Evolutionary conservation across 2,329 filamentous ascomycete genomes (phyloP).

Genomic region (Colletotrichum sp.): DNA sequence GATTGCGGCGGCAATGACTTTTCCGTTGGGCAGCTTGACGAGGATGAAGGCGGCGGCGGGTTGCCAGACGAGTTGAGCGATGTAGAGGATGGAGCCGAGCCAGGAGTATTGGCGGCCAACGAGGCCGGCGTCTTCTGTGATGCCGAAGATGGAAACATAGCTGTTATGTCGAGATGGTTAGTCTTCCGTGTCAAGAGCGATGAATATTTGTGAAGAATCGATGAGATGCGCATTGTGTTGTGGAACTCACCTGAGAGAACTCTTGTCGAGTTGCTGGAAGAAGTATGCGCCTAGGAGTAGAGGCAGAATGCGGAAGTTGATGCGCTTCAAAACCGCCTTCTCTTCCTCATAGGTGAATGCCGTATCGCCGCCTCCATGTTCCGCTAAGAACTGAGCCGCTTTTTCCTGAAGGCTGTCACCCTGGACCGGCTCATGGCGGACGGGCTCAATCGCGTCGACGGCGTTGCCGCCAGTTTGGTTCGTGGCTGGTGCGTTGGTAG

Average conservation of each 20-base stretch:
- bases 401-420: conserved; percentile 35
- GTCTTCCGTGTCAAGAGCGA: conserved; percentile 22
- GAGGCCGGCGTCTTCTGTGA: conserved; percentile 57
- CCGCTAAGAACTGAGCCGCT: conserved; percentile 49
- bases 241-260: conserved; percentile 46
- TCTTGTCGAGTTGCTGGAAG: conserved; percentile 62
- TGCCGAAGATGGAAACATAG: conserved; percentile 69
- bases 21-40: conserved; percentile 29
- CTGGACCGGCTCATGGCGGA: not conserved
- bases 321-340: conserved; percentile 46
- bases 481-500: not conserved
- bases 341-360: conserved; percentile 56
- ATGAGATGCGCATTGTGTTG: fast-evolving
- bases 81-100: conserved; percentile 54
- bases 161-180: not conserved
- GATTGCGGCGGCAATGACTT: conserved; percentile 26
- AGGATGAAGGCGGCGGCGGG: conserved; percentile 26
- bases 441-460: not conserved
- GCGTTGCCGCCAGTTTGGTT: not conserved
- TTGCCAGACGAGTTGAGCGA: conserved; percentile 34
- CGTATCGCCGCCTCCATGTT: conserved; percentile 38
- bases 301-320: conserved; percentile 55
- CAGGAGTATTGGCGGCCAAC: conserved; percentile 64
- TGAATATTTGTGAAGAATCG: conserved; percentile 10
- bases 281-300: conserved; percentile 62